phyloP scores from a whole-genome alignment of 2,329 filamentous ascomycete genomes.

The Aureobasidium musti region DNA sequence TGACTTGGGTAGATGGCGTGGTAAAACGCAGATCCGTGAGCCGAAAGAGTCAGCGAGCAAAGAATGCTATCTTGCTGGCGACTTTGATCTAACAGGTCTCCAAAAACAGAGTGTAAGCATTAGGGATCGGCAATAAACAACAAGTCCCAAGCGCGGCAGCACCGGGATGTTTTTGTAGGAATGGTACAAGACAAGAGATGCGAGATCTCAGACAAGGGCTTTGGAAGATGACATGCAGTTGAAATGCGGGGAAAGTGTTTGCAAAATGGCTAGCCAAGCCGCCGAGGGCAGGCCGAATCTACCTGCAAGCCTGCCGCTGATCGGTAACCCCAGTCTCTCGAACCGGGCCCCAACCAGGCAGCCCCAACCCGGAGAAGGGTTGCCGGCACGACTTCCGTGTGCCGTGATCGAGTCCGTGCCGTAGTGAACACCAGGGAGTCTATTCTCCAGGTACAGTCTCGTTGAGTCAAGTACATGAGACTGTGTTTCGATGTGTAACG shows the following conservation, averaged over 20 bases:
- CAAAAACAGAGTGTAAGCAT: conserved; percentile 13
- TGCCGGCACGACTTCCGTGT: conserved; percentile 12
- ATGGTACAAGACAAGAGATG: conserved; percentile 21
- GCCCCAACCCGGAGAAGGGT: conserved; percentile 23
- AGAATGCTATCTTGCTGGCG: not conserved
- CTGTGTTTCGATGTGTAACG: conserved; percentile 18
- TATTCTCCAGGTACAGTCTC: not conserved
- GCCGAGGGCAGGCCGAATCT: conserved; percentile 27
- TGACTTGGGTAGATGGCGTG: conserved; percentile 5
- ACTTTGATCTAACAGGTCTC: conserved; percentile 7
- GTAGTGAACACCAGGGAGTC: not conserved
- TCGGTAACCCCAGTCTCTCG: conserved; percentile 17
- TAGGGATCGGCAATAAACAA: conserved; percentile 17
- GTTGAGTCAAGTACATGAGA: conserved; percentile 2
- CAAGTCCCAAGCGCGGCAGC: not conserved
- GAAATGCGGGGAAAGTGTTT: conserved; percentile 20
- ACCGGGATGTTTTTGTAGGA: conserved; percentile 3
- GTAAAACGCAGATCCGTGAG: not conserved
- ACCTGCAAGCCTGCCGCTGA: conserved; percentile 4
- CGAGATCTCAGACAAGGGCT: conserved; percentile 7
- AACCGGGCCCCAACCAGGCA: conserved; percentile 8
- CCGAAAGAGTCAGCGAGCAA: not conserved
- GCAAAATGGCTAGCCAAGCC: conserved; percentile 22
- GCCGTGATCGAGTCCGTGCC: conserved; percentile 10
- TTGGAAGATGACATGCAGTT: conserved; percentile 15